A percentile compares a stretch with the other conserved stretches of the same genome.
phyloP scores from a whole-genome alignment of 225 moss, liverwort and hornwort genomes.

The Antitrichia curtipendula region DNA sequence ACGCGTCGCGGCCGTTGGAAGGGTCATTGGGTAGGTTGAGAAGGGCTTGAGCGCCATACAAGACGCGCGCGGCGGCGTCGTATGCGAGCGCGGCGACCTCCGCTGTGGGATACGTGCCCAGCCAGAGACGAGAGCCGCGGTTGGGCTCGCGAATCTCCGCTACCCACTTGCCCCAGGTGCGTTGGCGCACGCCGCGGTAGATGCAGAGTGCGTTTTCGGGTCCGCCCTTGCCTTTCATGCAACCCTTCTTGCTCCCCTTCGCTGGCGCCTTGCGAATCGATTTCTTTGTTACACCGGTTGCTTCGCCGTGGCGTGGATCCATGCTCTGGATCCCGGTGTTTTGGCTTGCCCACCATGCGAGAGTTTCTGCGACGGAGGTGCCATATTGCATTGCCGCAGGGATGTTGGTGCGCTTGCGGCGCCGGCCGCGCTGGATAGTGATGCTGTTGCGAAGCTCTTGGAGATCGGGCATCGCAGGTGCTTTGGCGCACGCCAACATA shows the following conservation, averaged over 20 bases:
- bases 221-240: conserved; percentile 63
- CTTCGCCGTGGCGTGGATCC: not conserved
- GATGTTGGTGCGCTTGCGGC: not conserved
- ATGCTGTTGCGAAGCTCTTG: not conserved
- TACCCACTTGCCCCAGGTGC: conserved; percentile 60
- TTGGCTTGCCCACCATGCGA: conserved; percentile 21
- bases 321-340: not conserved
- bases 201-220: conserved; percentile 40
- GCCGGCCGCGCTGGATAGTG: conserved; percentile 1
- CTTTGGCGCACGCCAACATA: not conserved
- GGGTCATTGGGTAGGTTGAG: conserved; percentile 15
- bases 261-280: conserved; percentile 14
- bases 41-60: conserved; percentile 33
- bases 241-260: conserved; percentile 50
- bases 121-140: conserved; percentile 36
- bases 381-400: not conserved
- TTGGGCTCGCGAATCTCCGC: conserved; percentile 53
- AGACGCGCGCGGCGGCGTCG: conserved; percentile 31
- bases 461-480: not conserved
- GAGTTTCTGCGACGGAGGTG: conserved; percentile 22
- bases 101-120: conserved; percentile 45
- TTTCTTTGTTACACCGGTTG: not conserved
- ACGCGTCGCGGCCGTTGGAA: not conserved
- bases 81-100: conserved; percentile 52
- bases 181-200: conserved; percentile 45